These are phyloP conservation scores for Immersiella caudata DNA, from an alignment of 495 filamentous ascomycete species.

Conservation along the genomic window DNA sequence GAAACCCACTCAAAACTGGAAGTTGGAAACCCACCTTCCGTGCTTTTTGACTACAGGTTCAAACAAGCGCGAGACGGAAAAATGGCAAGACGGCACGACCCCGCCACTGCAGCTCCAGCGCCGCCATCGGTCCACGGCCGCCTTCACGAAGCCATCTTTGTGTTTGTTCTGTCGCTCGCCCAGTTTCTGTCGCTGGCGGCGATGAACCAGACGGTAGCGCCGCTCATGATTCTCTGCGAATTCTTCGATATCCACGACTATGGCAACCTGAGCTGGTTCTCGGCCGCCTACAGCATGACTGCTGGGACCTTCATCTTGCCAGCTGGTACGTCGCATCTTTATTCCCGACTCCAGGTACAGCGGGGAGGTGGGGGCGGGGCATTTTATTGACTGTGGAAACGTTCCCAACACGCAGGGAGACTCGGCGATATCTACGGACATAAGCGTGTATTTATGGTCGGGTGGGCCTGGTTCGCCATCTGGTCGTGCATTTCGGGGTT, in stretches of 20 bases:
- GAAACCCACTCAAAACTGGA: too few species aligned
- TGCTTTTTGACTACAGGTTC: too few species aligned
- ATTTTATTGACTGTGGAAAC: too few species aligned
- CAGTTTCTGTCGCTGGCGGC: slow-evolving; percentile 29
- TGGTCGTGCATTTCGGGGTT: slow-evolving; percentile 65
- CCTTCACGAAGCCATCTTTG: slow-evolving; percentile 19
- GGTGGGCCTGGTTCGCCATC: slow-evolving; percentile 62
- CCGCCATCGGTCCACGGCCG: slow-evolving; percentile 12
- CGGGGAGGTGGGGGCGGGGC: too few species aligned
- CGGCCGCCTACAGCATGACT: slow-evolving; percentile 57
- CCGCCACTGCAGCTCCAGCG: too few species aligned
- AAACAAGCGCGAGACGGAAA: too few species aligned
- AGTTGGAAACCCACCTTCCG: too few species aligned
- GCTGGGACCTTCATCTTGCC: slow-evolving; percentile 68
- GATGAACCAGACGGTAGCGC: slow-evolving; percentile 31
- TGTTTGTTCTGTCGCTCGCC: slow-evolving; percentile 28
- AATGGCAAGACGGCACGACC: too few species aligned
- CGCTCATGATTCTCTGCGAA: slow-evolving; percentile 42
- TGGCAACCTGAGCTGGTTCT: slow-evolving; percentile 51
- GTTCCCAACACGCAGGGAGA: slow-evolving; percentile 43
- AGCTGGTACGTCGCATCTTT: slow-evolving; percentile 35
- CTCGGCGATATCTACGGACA: slow-evolving; percentile 68
- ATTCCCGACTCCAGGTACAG: neutral
- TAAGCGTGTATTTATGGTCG: slow-evolving; percentile 61
- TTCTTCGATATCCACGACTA: slow-evolving; percentile 46